phyloP scores from a whole-genome alignment of 192 early-diverging fungal genomes.

The Gaertneriomyces sp. region DNA sequence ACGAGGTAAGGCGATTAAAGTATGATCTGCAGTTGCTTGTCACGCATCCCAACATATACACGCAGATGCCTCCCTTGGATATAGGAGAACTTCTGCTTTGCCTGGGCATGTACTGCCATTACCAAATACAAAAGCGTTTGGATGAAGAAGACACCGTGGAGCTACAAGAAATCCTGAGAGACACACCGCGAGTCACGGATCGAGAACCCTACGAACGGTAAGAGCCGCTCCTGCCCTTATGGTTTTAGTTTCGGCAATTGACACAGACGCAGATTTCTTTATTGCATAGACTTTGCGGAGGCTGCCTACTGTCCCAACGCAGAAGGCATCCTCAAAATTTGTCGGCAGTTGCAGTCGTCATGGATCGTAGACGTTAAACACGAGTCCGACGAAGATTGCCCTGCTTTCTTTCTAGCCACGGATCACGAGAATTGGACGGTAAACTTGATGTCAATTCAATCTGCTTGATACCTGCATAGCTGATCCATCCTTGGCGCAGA shows the following conservation, averaged over 20 bases:
- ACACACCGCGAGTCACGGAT: conserved; percentile 14
- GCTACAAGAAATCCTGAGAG: conserved; percentile 1
- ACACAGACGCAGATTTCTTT: conserved; percentile 1
- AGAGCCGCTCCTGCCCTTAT: background rate
- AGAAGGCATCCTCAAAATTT: conserved; percentile 5
- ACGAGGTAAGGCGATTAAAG: conserved; percentile 7
- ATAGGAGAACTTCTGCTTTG: conserved; percentile 21
- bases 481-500: background rate
- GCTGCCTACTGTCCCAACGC: conserved; percentile 9
- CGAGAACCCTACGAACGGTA: conserved; percentile 20
- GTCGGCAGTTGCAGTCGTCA: background rate
- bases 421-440: conserved; percentile 22
- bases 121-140: conserved; percentile 17
- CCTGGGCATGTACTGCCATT: conserved; percentile 26
- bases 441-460: background rate
- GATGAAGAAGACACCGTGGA: conserved; percentile 1
- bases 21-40: background rate
- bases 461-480: background rate
- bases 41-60: background rate
- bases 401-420: conserved; percentile 15
- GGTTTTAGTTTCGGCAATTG: background rate
- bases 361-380: conserved; percentile 12
- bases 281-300: conserved; percentile 23
- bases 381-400: conserved; percentile 18
- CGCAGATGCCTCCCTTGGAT: conserved; percentile 20